A percentile compares a stretch with the other conserved stretches of the same genome.
Conservation (phyloP, 208 protist species). For the Acanthamoeba healyi region DNA sequence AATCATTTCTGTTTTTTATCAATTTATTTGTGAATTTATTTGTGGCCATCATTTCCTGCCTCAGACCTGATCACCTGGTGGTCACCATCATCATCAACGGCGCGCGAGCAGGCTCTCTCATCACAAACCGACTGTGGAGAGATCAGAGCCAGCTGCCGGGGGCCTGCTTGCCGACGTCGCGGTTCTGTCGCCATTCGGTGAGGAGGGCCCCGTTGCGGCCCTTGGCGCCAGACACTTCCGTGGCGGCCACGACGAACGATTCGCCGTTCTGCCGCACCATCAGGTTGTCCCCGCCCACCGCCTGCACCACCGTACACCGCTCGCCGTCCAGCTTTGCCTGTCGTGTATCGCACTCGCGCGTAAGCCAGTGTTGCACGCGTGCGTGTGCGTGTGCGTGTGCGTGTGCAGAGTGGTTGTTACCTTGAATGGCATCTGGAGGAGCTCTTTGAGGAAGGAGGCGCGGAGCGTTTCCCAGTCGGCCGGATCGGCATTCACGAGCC, state of each 20-base stretch:
- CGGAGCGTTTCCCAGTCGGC: not conserved
- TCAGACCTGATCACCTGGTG: too few relatives aligned
- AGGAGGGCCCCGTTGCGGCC: conserved; percentile 36
- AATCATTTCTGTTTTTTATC: too few relatives aligned
- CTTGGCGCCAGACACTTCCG: not conserved
- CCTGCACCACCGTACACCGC: conserved; percentile 44
- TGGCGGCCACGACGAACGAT: not conserved
- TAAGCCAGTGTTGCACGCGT: not conserved
- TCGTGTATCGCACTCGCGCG: not conserved
- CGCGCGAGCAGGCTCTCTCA: too few relatives aligned
- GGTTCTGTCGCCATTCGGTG: not conserved
- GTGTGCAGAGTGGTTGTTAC: not conserved
- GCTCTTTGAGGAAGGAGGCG: not conserved
- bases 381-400: not conserved
- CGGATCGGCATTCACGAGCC: not conserved
- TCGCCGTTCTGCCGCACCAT: conserved; percentile 26
- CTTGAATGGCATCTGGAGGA: not conserved
- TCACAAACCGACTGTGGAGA: too few relatives aligned
- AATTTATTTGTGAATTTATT: too few relatives aligned
- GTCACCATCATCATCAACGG: too few relatives aligned
- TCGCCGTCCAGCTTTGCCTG: conserved; percentile 35
- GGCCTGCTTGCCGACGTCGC: not conserved
- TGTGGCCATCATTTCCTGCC: too few relatives aligned
- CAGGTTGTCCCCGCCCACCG: conserved; percentile 1
- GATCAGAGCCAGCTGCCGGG: too few relatives aligned